Evolutionary conservation across 139 green algal genomes (phyloP), one percentile per base, ranked within the genome.

Genomic region (Closterium sp.): DNA sequence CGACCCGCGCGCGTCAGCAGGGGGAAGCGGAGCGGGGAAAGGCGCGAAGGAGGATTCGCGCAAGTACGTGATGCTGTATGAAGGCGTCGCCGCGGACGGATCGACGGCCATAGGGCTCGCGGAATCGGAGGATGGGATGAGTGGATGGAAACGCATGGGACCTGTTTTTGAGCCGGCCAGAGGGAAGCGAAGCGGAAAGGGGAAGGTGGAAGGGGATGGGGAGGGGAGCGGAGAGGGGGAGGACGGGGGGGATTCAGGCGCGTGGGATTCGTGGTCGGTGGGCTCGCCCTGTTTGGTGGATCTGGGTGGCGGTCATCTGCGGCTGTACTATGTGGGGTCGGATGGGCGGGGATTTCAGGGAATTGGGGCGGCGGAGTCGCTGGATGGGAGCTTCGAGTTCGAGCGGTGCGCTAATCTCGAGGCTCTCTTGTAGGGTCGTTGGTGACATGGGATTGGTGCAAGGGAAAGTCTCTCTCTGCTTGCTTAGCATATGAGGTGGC

Each of bases 241-340:
- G 22, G 7, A 10, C 2, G 86, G 32, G 9, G 70, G 29, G 13
- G 70, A 24, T 30, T 11, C 87, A 11, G 86, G 24, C 11, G 85
- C 62, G 9, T 95, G 91, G 91, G 92, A 95, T n/a, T 31, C 13
- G 4, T 38, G 22, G 50, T 34, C 79, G 5, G 91, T 95, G 42
- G 34, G 91, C 2, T 89, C 85, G 45, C 92, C 92, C 17, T 94
- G 92, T 32, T 30, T 93, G 30, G 90, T 95, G 31, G 31, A 73
- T 27, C 31, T 95, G 90, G 34, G 87, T 5, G 22, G 86, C 19
- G 85, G 38, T 0, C 38, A 34, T 28, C 92, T 89, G 38, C 21
- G 92, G 70, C 38, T 95, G 21, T 95, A 95, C 88, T 95, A 94
- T 85, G 50, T 93, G 19, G 92, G 92, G 84, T 88, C 19, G 11